Base-by-base conservation (phyloP, 169 alveolate species). In the Eimeria tenella region DNA sequence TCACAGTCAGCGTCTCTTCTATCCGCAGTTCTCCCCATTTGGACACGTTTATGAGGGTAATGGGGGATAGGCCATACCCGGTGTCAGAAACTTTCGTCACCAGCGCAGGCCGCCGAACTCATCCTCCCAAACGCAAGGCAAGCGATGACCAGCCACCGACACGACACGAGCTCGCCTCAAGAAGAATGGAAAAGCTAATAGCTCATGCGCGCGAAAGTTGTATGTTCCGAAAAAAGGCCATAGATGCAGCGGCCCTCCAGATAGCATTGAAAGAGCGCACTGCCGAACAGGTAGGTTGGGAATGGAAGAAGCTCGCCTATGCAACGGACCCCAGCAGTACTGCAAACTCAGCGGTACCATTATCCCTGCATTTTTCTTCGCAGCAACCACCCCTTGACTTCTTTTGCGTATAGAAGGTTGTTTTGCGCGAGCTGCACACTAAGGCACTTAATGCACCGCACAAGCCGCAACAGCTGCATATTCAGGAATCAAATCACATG, bases 61-160 rank as follows among this genome's bases (percentile, higher is more conserved):
- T 84, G 92, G 92, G 92, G 23, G 92, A 84, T 6, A 77, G 92
- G 81, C 63, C 92, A 8, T 84, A 84, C 56, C 92, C 92, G 55
- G 92, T 63, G 63, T 62, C 92, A 60, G 92, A 84, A 50, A 84
- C 92, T 13, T 84, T 13, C 63, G 81, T 84, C 81, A 84, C 92
- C 81, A 84, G 81, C 42, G 62, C 81, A 60, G 92, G 92, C 6
- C 92, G 92, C 92, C 92, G 92, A 58, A 49, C 49, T 84, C 92
- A 63, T n/a, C 92, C 81, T 17, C 92, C 77, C 17, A 3, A 55
- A n/a, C 81, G 79, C n/a, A 25, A 60, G 79, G 21, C 49, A 84
- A 13, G 23, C 52, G 92, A 31, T 42, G 49, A 17, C 53, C 92
- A 31, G 52, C 58, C 8, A n/a, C 62, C 68, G 49, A 60, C 79